A percentile compares a stretch with the other conserved stretches of the same genome.
Conservation (phyloP, 1,284 basidiomycete genomes). For the Trametes versicolor region DNA sequence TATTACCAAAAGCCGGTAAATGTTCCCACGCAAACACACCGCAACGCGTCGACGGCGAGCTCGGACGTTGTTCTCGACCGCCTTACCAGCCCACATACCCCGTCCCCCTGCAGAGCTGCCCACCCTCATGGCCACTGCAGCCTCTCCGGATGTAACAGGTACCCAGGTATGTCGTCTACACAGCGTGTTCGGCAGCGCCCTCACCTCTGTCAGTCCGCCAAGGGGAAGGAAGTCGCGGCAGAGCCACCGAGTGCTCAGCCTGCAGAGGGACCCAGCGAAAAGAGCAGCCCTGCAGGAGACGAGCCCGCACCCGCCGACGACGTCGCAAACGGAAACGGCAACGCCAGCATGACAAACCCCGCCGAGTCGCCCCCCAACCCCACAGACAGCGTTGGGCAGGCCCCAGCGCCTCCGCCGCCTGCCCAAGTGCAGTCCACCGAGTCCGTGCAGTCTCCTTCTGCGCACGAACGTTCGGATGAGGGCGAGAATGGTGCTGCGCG, state of each 20-base stretch:
- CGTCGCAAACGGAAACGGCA: conserved; percentile 32
- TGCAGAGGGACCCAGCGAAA: conserved; percentile 42
- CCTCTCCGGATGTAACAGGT: conserved; percentile 36
- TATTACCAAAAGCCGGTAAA: conserved; percentile 22
- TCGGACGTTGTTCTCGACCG: conserved; percentile 40
- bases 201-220: conserved; percentile 37
- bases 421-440: conserved; percentile 29
- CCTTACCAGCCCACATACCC: conserved; percentile 42
- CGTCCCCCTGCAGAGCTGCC: conserved; percentile 43
- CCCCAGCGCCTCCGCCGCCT: conserved; percentile 36
- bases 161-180: conserved; percentile 30
- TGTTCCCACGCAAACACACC: conserved; percentile 41
- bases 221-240: conserved; percentile 43
- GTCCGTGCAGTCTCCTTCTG: conserved; percentile 17
- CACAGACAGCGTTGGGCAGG: conserved; percentile 42
- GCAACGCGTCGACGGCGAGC: conserved; percentile 42
- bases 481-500: conserved; percentile 41
- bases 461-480: conserved; percentile 36
- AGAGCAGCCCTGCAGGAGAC: conserved; percentile 28
- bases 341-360: conserved; percentile 30
- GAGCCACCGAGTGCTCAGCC: conserved; percentile 41
- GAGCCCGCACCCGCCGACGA: conserved; percentile 26
- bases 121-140: conserved; percentile 38
- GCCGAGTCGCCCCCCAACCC: conserved; percentile 28
- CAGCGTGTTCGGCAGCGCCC: conserved; percentile 9